These are phyloP conservation scores for Fusarium sp. DNA, from an alignment of 2,329 filamentous ascomycete species.

Conservation along the genomic window DNA sequence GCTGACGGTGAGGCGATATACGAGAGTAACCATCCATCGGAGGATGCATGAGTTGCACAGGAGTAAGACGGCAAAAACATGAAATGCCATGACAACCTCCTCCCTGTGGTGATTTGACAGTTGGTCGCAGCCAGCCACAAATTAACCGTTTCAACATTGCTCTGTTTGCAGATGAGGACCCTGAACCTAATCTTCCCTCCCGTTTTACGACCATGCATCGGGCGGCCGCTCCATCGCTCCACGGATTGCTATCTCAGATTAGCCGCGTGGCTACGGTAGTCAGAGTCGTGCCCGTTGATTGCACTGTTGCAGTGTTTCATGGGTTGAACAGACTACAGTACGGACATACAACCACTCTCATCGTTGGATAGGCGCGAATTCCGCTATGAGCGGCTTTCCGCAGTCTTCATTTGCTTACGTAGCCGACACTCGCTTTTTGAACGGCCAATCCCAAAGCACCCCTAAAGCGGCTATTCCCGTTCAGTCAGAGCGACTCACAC, in stretches of 20 bases:
- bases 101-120: conserved; percentile 2
- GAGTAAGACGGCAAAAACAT: conserved; percentile 27
- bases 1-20: conserved; percentile 3
- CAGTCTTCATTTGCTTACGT: conserved; percentile 35
- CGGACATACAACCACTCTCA: conserved; percentile 33
- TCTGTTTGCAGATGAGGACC: conserved; percentile 24
- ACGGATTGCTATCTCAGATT: conserved; percentile 11
- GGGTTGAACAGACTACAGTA: not conserved
- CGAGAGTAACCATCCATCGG: conserved; percentile 9
- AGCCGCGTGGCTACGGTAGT: conserved; percentile 28
- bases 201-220: conserved; percentile 13
- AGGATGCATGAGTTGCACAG: conserved; percentile 9
- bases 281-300: conserved; percentile 27
- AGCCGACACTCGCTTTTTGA: conserved; percentile 8
- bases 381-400: conserved; percentile 35
- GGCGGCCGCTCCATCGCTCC: conserved; percentile 33
- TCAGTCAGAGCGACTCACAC: conserved; percentile 21
- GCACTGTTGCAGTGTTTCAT: conserved; percentile 28
- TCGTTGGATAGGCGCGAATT: conserved; percentile 40
- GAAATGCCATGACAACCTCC: not conserved
- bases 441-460: conserved; percentile 14
- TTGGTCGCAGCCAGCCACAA: conserved; percentile 29
- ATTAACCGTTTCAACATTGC: conserved; percentile 11
- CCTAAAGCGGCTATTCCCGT: conserved; percentile 32
- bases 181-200: conserved; percentile 16